A percentile compares a stretch with the other conserved stretches of the same genome.
phyloP scores from a whole-genome alignment of 805 yeast genomes.

The Ogataea populi-albae region DNA sequence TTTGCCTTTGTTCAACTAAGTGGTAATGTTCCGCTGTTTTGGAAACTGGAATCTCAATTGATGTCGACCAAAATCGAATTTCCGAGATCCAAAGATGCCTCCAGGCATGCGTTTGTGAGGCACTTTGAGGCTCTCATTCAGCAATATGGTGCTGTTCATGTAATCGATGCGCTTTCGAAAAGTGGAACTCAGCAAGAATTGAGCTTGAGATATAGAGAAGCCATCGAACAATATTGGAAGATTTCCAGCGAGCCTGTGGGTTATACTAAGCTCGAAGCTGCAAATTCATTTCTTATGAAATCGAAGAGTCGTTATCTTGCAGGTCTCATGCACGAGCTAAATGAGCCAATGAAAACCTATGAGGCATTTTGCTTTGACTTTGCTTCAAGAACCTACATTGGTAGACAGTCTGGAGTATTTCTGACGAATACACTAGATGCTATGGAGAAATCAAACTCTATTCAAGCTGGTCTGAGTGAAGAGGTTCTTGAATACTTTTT shows the following conservation, averaged over 20 bases:
- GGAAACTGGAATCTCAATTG: slow-evolving; percentile 49
- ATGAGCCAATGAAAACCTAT: slow-evolving; percentile 37
- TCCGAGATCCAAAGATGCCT: slow-evolving; percentile 52
- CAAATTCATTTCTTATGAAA: slow-evolving; percentile 35
- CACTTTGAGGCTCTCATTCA: slow-evolving; percentile 47
- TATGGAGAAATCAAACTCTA: slow-evolving; percentile 46
- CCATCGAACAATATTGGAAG: slow-evolving; percentile 14
- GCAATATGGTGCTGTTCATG: slow-evolving; percentile 49
- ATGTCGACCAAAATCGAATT: slow-evolving; percentile 44
- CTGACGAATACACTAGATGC: slow-evolving; percentile 50
- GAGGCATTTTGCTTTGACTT: slow-evolving; percentile 46
- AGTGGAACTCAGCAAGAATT: slow-evolving; percentile 44
- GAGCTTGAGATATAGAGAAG: slow-evolving; percentile 36
- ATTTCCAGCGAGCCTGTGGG: slow-evolving; percentile 17
- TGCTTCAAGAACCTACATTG: slow-evolving; percentile 34
- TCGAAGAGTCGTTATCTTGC: slow-evolving; percentile 26
- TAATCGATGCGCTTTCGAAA: slow-evolving; percentile 47
- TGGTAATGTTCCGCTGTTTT: slow-evolving; percentile 55
- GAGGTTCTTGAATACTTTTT: slow-evolving; percentile 47
- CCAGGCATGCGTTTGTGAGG: slow-evolving; percentile 48
- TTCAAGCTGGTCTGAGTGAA: slow-evolving; percentile 46
- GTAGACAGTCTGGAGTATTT: slow-evolving; percentile 51
- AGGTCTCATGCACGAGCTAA: slow-evolving; percentile 20
- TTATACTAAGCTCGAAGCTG: slow-evolving; percentile 37
- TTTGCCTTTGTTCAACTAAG: slow-evolving; percentile 45